Evolutionary conservation across 257 asterid species (phyloP), one percentile per base, ranked within the genome.

Genomic region (Cordia subcordata): DNA sequence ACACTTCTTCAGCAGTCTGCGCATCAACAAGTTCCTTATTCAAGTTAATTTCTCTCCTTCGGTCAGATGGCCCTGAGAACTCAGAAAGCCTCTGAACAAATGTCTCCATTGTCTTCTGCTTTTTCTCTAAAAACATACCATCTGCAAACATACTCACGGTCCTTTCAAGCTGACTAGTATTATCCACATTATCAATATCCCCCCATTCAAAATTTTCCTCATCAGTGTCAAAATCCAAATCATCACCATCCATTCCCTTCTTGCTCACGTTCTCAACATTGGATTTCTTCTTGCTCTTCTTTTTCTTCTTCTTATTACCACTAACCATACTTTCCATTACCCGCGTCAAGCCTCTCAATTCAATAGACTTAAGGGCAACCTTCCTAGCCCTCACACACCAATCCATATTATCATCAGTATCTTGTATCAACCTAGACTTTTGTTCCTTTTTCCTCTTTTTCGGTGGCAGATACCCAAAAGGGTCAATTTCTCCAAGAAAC

Each of bases 361-460:
- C 96, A 64, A 92, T 92, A 35, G 96, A 88, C 75, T 82, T 84
- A 68, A 92, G 77, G 58, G 97, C 99, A 57, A 79, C 75, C 72
- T 84, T 92, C 75, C 99, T 72, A 64, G 96, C 99, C 83, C 86
- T 84, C 50, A 86, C 84, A 72, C 99, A 92, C 99, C 99, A 88
- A 20, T 84, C 95, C 96, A 82, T 88, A 21, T 63, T 11, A 3
- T 6, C 59, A 64, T 75, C 83, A 13, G 55, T 72, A 53, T 79
- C 84, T 65, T 49, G 70, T 49, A 85, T 70, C 61, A 82, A 59
- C 75, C 87, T 82, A 8, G 93, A 80, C 3, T 77, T 68, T 0
- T 67, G 78, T 50, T 66, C 75, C 53, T 70, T 77, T 62, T 80
- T 76, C 66, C 61, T 73, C 84, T 76, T 84, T 60, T 66, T 61